Evolutionary conservation across 345 rosid genomes (phyloP), one percentile per base, ranked within the genome.

Genomic region (Acer campestre): DNA sequence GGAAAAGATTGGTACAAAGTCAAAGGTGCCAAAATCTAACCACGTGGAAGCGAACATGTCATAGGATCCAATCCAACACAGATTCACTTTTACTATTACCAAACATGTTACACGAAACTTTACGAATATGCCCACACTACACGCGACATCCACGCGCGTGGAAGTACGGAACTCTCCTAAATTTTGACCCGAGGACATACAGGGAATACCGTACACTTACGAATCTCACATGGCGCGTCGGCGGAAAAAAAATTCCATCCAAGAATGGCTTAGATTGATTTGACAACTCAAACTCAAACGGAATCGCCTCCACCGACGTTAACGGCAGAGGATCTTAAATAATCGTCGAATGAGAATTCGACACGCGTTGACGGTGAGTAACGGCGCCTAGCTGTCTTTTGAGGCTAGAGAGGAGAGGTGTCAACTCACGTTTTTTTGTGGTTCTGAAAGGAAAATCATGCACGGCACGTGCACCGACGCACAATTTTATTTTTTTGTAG

Each of bases 21-120:
- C 83, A 84, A 84, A 71, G 83, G 82, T 80, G 80, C 79, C 73
- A 80, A 82, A 70, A 62, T 68, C 27, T 73, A 71, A 82, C 83
- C 73, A 74, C 83, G 83, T 86, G 84, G 80, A 83, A 70, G n/a
- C 10, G 77, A 67, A 67, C 71, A 40, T 66, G 75, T 14, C 73
- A 29, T 64, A n/a, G 70, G 64, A 51, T 75, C 67, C 27, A 27
- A 48, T 38, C 79, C 79, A 75, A 25, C 55, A 42, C 9, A 18
- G 77, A 68, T 75, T 44, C 72, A 14, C n/a, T 40, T 31, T 7
- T 7, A 18, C 7, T 0, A 6, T 38, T 51, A 9, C 6, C 63
- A 27, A 27, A 64, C 51, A 17, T 44, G 10, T 42, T 25, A 29
- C 31, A 29, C 31, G 31, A 2, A 40, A 40, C 44, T 23, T 7